A percentile compares a stretch with the other conserved stretches of the same genome.
These are phyloP conservation scores for Fusarium ambrosium DNA, from an alignment of 2,329 filamentous ascomycete species.

Conservation along the genomic window DNA sequence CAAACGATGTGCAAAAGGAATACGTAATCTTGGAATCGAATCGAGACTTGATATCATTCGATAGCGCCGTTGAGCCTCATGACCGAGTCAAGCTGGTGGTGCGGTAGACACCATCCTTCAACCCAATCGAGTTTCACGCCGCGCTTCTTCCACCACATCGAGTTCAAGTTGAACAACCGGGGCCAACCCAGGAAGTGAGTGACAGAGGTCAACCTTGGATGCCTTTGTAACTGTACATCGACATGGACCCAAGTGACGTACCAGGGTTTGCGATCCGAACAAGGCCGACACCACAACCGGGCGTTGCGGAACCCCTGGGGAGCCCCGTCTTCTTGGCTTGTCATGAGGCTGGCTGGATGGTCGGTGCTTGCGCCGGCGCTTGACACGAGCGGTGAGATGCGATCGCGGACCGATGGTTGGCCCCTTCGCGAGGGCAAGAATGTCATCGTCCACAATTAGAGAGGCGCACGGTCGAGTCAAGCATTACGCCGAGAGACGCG, in stretches of 20 bases:
- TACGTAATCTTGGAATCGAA: constrained; percentile 40
- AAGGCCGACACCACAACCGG: constrained; percentile 14
- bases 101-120: neutral
- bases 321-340: constrained; percentile 1
- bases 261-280: constrained; percentile 3
- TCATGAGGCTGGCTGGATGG: constrained; percentile 19
- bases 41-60: neutral
- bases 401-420: constrained; percentile 21
- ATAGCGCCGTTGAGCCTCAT: accelerated
- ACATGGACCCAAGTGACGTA: constrained; percentile 16
- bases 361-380: constrained; percentile 14
- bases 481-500: neutral
- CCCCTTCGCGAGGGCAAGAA: constrained; percentile 16
- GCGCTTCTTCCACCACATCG: neutral
- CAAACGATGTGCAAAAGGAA: neutral
- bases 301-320: constrained; percentile 11
- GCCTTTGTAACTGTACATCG: constrained; percentile 3
- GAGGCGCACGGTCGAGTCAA: neutral
- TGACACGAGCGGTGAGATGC: constrained; percentile 30
- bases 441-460: constrained; percentile 22
- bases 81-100: accelerated
- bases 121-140: neutral
- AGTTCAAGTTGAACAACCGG: neutral
- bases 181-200: neutral
- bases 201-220: neutral